A percentile compares a stretch with the other conserved stretches of the same genome.
Evolutionary conservation across 202 grass and related monocot genomes (phyloP).

Genomic region (Carex arenaria): DNA sequence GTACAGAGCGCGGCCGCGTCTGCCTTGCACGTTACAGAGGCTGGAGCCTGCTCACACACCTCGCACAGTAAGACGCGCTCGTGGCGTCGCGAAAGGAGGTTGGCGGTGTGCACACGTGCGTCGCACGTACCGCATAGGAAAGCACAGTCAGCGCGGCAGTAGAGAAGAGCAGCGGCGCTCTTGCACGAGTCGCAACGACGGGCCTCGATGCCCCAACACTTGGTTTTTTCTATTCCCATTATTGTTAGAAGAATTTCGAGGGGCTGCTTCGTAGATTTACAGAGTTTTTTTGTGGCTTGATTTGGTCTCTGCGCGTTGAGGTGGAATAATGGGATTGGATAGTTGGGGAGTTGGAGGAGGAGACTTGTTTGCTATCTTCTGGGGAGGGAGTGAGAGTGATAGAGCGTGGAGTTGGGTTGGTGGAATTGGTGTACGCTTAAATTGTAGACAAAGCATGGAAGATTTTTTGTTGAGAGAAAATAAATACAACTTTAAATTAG

Average conservation of each 20-base stretch:
- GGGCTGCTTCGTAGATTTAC: not conserved
- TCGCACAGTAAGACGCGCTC: slow-evolving; percentile 80
- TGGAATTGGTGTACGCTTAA: slow-evolving; percentile 19
- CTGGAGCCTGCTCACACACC: slow-evolving; percentile 78
- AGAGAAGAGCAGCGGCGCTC: slow-evolving; percentile 38
- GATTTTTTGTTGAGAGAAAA: not conserved
- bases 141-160: slow-evolving; percentile 49
- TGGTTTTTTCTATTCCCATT: slow-evolving; percentile 41
- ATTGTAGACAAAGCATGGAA: slow-evolving; percentile 1
- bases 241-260: not conserved
- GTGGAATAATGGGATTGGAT: slow-evolving; percentile 12
- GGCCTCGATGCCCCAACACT: slow-evolving; percentile 56
- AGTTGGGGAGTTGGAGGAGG: not conserved
- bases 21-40: slow-evolving; percentile 78
- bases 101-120: slow-evolving; percentile 40
- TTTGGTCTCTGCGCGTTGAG: not conserved
- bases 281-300: slow-evolving; percentile 7
- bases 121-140: slow-evolving; percentile 70
- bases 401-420: not conserved
- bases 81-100: slow-evolving; percentile 33
- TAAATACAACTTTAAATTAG: no score
- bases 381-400: not conserved
- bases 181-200: slow-evolving; percentile 68
- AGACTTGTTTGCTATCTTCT: slow-evolving; percentile 17
- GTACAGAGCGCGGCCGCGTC: slow-evolving; percentile 77